Evolutionary conservation across 371 early-diverging fungal genomes (phyloP), one percentile per base, ranked within the genome.

Genomic region (Actinomortierella wolfii): DNA sequence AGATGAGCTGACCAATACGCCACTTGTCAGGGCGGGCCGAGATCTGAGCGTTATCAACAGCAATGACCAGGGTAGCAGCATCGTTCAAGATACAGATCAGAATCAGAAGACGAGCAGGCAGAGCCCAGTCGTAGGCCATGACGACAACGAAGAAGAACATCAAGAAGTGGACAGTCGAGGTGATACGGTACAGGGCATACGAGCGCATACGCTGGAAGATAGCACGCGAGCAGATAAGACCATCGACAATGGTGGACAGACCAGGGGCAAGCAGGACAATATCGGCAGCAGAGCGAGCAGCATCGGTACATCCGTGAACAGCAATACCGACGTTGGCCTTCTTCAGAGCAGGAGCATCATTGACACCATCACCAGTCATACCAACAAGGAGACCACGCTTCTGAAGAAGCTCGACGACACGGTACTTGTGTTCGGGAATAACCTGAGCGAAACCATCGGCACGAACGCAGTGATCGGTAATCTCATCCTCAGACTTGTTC

Each of bases 361-460:
- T 96, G 49, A 94, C 93, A 69, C 95, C 95, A 77, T 95, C 95
- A 34, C 86, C 86, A 18, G 95, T 94, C 94, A 95, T 95, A 59
- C 89, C 92, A 21, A 95, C 96, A 15, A 91, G 76, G 41, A 85
- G 65, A 6, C 86, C 86, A 41, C 77, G 76, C 58, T 80, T 78
- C 76, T 94, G 91, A 20, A 96, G 79, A 17, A 95, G 79, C 69
- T 91, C 89, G 2, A 98, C 95, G 40, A 98, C 94, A 58, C 92
- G 90, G 74, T 92, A 89, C 78, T 97, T 97, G 86, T 96, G 95
- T 80, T 97, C 97, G 24, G 99, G 97, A 77, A 90, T 92, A 39
- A 96, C 96, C 78, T 95, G 94, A 17, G 96, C 97, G 77, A 98
- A 97, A 39, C 96, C 96, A 77, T 97, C 97, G 17, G 93, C 91